Evolutionary conservation across 1,284 basidiomycete genomes (phyloP).

Genomic region (Ganoderma lingzhi): DNA sequence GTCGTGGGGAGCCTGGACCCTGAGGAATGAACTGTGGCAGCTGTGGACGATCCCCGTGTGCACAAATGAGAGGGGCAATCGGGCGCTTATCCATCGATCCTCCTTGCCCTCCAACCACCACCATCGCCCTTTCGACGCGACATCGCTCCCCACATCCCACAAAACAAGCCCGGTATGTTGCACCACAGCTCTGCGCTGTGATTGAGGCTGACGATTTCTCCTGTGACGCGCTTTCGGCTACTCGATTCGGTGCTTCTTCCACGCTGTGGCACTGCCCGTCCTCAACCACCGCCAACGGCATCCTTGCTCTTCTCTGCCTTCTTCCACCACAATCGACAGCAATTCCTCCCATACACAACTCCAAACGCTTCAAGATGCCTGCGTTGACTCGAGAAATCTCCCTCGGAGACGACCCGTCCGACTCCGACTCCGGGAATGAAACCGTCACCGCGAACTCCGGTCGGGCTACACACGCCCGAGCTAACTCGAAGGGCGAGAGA

Average conservation of each 20-base stretch:
- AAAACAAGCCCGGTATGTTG: not conserved
- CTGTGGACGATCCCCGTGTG: not conserved
- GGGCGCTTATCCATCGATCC: conserved; percentile 26
- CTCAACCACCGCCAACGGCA: not conserved
- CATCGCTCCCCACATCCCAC: not conserved
- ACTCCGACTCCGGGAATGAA: conserved; percentile 8
- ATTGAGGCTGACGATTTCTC: not conserved
- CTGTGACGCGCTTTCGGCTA: conserved; percentile 2
- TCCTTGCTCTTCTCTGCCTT: not conserved
- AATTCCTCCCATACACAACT: not conserved
- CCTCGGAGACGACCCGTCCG: not conserved
- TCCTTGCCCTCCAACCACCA: conserved; percentile 18
- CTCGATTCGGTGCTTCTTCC: not conserved
- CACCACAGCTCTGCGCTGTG: not conserved
- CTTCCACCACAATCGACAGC: not conserved
- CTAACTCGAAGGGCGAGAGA: not conserved
- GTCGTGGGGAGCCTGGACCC: not conserved
- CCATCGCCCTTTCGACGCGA: conserved; percentile 11
- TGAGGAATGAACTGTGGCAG: not conserved
- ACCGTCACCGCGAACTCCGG: conserved; percentile 7
- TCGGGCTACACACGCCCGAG: not conserved
- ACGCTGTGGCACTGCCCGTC: not conserved
- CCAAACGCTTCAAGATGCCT: conserved; percentile 1
- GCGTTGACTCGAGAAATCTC: not conserved
- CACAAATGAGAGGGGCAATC: not conserved